These are phyloP conservation scores for Bipolaris cookei DNA, from an alignment of 2,329 filamentous ascomycete genomes.

Conservation along the genomic window DNA sequence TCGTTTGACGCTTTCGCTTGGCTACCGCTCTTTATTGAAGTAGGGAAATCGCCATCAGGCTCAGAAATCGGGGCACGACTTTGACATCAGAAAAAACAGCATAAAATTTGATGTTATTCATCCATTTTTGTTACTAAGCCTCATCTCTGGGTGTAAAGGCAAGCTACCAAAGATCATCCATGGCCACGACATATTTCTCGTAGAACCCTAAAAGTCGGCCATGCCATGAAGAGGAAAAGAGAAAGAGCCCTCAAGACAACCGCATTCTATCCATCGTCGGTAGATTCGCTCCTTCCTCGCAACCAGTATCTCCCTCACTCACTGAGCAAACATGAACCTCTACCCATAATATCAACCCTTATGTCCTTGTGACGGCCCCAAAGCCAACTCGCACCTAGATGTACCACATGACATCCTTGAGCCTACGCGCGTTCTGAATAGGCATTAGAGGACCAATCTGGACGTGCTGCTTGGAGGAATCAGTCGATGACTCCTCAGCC, in stretches of 20 bases:
- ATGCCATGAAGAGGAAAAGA: conserved; percentile 1
- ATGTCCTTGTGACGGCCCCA: not conserved
- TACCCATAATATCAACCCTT: not conserved
- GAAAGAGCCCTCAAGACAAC: not conserved
- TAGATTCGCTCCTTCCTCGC: not conserved
- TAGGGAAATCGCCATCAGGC: not conserved
- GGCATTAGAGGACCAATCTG: conserved; percentile 50
- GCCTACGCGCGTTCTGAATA: conserved; percentile 49
- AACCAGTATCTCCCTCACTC: not conserved
- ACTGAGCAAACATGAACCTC: not conserved
- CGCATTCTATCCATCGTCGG: conserved; percentile 11
- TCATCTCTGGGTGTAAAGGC: not conserved
- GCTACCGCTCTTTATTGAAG: not conserved
- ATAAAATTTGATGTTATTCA: not conserved
- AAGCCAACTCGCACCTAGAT: conserved; percentile 44
- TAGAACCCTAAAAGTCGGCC: not conserved
- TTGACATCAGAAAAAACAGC: not conserved
- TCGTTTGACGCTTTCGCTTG: not conserved
- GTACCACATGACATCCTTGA: conserved; percentile 58
- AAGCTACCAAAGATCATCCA: conserved; percentile 3
- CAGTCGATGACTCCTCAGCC: conserved; percentile 37
- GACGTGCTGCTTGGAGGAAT: conserved; percentile 38
- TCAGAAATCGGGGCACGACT: not conserved
- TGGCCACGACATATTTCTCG: not conserved
- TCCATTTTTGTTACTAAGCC: not conserved